Evolutionary conservation across 1,284 basidiomycete genomes (phyloP).

Genomic region (Ceratobasidium sp.): DNA sequence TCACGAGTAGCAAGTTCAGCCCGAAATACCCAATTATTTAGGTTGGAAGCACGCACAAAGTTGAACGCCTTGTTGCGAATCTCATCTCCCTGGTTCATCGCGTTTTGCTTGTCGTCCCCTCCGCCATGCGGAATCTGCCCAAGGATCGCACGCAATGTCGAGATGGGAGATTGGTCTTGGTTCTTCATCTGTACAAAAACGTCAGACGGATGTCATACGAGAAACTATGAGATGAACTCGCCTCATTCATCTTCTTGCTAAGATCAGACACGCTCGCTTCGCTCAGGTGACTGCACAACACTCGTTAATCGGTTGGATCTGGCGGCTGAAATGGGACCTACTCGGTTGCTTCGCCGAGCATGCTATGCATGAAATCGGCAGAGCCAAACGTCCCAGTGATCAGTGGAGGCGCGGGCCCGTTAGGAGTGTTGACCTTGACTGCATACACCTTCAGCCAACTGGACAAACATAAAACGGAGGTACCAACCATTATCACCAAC

Average conservation of each 20-base stretch:
- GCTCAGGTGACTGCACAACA: slow-evolving; percentile 64
- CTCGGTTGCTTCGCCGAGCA: slow-evolving; percentile 73
- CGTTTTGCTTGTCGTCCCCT: slow-evolving; percentile 61
- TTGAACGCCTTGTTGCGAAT: slow-evolving; percentile 68
- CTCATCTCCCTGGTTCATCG: slow-evolving; percentile 67
- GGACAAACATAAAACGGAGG: neutral
- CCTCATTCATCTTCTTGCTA: slow-evolving; percentile 73
- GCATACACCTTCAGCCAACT: neutral
- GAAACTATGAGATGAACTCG: slow-evolving; percentile 50
- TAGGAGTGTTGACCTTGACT: slow-evolving; percentile 76
- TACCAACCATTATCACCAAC: slow-evolving; percentile 78
- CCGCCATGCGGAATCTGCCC: slow-evolving; percentile 67
- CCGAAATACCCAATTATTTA: neutral
- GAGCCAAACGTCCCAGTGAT: slow-evolving; percentile 89
- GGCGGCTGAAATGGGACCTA: slow-evolving; percentile 53
- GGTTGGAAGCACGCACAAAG: slow-evolving; percentile 62
- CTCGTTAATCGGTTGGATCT: neutral
- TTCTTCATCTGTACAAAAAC: slow-evolving; percentile 55
- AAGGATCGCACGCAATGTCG: slow-evolving; percentile 65
- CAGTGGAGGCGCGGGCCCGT: slow-evolving; percentile 78
- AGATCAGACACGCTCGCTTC: slow-evolving; percentile 86
- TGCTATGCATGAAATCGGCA: slow-evolving; percentile 81
- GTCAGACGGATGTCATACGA: neutral
- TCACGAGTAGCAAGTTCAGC: neutral
- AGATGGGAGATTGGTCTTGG: slow-evolving; percentile 57